These are phyloP conservation scores for Fusarium setosum DNA, from an alignment of 2,329 filamentous ascomycete species.

Conservation along the genomic window DNA sequence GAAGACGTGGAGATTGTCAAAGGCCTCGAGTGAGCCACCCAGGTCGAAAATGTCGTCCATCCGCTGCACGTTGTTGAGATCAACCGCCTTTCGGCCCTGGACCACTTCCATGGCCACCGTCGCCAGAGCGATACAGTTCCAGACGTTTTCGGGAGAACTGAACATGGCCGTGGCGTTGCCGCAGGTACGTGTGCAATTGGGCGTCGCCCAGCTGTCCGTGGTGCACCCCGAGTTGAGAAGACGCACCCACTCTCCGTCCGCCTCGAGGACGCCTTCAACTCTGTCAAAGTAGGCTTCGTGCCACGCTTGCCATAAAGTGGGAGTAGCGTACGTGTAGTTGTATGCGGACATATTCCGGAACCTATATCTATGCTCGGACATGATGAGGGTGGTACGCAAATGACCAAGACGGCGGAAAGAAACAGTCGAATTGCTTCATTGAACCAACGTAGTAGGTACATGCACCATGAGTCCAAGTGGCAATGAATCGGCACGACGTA, in stretches of 20 bases:
- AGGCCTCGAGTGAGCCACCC: neutral
- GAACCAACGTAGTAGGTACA: neutral
- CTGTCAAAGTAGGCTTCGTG: neutral
- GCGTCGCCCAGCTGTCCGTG: neutral
- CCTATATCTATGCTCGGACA: neutral
- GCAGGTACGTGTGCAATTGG: neutral
- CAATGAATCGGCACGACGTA: neutral
- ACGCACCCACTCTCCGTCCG: neutral
- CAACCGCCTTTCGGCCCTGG: neutral
- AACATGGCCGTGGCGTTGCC: neutral
- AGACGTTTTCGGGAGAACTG: constrained; percentile 4
- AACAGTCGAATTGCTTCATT: neutral
- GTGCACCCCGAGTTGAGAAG: neutral
- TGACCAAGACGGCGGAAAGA: neutral
- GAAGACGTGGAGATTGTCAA: neutral
- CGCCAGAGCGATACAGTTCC: constrained; percentile 19
- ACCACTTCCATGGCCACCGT: constrained; percentile 2
- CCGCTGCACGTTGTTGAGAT: neutral
- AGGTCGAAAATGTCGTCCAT: neutral
- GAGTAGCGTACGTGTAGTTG: neutral
- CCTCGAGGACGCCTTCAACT: neutral
- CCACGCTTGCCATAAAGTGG: neutral
- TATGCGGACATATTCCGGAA: neutral
- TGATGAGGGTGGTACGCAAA: neutral
- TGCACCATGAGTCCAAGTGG: neutral